These are phyloP conservation scores for Beauveria scarabaeidicola DNA, from an alignment of 2,329 filamentous ascomycete genomes.

Conservation along the genomic window DNA sequence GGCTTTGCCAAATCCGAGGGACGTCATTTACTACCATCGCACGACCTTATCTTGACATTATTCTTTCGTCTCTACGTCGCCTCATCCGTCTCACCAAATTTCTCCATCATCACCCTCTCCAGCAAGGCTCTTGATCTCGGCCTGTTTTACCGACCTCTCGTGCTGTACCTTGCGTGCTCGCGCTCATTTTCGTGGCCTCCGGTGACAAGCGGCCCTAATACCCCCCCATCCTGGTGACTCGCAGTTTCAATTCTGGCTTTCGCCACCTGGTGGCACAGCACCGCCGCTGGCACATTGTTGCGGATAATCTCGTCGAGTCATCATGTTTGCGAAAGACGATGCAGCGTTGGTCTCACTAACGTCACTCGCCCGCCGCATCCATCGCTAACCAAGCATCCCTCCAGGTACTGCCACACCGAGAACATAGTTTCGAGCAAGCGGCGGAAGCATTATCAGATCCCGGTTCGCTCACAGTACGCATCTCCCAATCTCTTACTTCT, in stretches of 20 bases:
- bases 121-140: not conserved
- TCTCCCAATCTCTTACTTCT: not conserved
- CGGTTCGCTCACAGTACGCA: constrained; percentile 56
- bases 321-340: constrained; percentile 11
- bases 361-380: not conserved
- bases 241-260: constrained; percentile 4
- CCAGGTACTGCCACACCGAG: constrained; percentile 58
- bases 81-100: not conserved
- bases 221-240: constrained; percentile 5
- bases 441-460: constrained; percentile 59
- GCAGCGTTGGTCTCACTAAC: constrained; percentile 3
- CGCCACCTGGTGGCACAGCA: constrained; percentile 7
- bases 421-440: constrained; percentile 50
- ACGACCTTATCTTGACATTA: constrained; percentile 2
- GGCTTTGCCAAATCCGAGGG: not conserved
- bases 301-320: not conserved
- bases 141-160: not conserved
- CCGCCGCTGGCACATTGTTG: constrained; percentile 1
- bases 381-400: constrained; percentile 4
- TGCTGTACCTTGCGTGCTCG: not conserved
- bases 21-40: constrained; percentile 10
- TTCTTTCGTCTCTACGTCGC: not conserved
- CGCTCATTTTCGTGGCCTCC: not conserved
- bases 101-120: not conserved
- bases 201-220: not conserved